phyloP scores from a whole-genome alignment of 2,329 filamentous ascomycete genomes.

The Cladosporium sp. region DNA sequence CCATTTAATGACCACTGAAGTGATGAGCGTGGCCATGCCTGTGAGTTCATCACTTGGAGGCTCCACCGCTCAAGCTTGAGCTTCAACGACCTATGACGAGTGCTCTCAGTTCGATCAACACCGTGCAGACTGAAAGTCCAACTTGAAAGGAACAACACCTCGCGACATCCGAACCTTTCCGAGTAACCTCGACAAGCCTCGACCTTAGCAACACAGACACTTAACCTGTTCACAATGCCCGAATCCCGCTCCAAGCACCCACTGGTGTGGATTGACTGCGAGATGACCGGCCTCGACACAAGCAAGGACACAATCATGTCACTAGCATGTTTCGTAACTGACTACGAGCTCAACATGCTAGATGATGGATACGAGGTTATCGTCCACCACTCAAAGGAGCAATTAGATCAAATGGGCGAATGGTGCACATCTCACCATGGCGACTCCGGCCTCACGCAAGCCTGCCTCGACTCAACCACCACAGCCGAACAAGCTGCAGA shows the following conservation, averaged over 20 bases:
- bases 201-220: neutral
- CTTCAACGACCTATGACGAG: neutral
- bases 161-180: neutral
- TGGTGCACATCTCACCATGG: slow-evolving; percentile 86
- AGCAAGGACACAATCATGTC: slow-evolving; percentile 83
- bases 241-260: slow-evolving; percentile 60
- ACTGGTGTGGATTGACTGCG: slow-evolving; percentile 84
- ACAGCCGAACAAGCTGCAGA: slow-evolving; percentile 71
- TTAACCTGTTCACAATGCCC: slow-evolving; percentile 35
- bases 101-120: neutral
- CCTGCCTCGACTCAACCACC: slow-evolving; percentile 70
- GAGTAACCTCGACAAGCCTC: neutral
- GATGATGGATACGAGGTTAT: slow-evolving; percentile 81
- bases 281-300: slow-evolving; percentile 89
- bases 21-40: neutral
- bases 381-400: slow-evolving; percentile 69
- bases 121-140: neutral
- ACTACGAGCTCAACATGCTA: slow-evolving; percentile 71
- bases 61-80: neutral
- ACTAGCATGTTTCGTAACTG: slow-evolving; percentile 89
- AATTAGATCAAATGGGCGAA: slow-evolving; percentile 76
- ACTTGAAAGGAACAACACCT: neutral
- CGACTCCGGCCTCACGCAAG: slow-evolving; percentile 75
- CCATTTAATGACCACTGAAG: neutral
- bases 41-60: neutral